phyloP scores from a whole-genome alignment of 495 filamentous ascomycete species.

The Lineolata rhizophorae region DNA sequence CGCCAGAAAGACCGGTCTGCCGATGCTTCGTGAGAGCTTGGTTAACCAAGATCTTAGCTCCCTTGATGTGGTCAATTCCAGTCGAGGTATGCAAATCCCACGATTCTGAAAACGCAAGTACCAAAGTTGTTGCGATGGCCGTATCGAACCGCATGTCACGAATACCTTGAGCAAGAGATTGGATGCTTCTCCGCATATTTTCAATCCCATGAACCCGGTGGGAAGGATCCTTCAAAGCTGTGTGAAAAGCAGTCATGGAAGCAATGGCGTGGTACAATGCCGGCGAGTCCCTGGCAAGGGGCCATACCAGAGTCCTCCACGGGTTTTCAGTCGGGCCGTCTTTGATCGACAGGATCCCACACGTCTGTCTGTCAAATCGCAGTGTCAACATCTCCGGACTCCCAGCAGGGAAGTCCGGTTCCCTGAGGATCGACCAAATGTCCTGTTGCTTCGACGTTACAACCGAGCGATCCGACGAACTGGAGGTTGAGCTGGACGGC shows the following conservation, averaged over 20 bases:
- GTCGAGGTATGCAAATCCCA: conserved; percentile 61
- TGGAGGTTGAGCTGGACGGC: conserved; percentile 10
- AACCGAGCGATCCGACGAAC: conserved; percentile 8
- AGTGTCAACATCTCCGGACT: conserved; percentile 43
- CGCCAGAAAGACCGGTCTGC: conserved; percentile 11
- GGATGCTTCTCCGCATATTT: conserved; percentile 48
- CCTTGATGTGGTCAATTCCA: conserved; percentile 50
- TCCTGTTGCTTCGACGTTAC: conserved; percentile 4
- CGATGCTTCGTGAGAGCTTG: conserved; percentile 28
- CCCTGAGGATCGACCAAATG: conserved; percentile 15
- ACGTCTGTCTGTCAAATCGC: conserved; percentile 49
- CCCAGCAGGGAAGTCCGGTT: conserved; percentile 25
- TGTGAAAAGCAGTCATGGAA: conserved; percentile 57
- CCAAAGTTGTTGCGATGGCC: conserved; percentile 52
- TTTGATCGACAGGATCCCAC: conserved; percentile 54
- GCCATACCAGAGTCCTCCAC: conserved; percentile 57
- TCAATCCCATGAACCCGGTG: conserved; percentile 46
- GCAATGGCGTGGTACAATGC: conserved; percentile 57
- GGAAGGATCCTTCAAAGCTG: conserved; percentile 31
- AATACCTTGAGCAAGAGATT: conserved; percentile 32
- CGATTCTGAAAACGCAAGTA: conserved; percentile 53
- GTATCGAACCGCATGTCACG: conserved; percentile 39
- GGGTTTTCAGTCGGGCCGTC: conserved; percentile 57
- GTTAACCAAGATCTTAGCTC: conserved; percentile 42
- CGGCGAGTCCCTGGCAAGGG: conserved; percentile 39